phyloP scores from a whole-genome alignment of 2,329 filamentous ascomycete genomes.

The Aspergillus pseudoglaucus region DNA sequence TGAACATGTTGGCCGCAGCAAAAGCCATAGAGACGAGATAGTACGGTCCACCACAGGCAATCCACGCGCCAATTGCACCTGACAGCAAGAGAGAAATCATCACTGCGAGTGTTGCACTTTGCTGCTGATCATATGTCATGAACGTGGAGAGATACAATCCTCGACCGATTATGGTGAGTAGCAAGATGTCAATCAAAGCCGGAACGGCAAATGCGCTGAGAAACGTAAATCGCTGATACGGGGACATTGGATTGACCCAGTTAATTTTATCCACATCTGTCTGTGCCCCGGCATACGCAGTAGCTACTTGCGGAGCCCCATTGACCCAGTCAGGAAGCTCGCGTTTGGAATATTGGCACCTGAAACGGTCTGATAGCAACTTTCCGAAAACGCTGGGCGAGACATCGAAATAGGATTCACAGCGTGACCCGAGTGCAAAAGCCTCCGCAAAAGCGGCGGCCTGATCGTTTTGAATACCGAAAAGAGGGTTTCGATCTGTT shows the following conservation, averaged over 20 bases:
- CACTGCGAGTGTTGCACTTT: conserved; percentile 52
- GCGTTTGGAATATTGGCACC: conserved; percentile 40
- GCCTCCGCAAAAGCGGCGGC: conserved; percentile 59
- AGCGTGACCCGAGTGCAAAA: conserved; percentile 57
- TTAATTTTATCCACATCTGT: conserved; percentile 48
- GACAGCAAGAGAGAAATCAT: conserved; percentile 55
- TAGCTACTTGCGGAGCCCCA: conserved; percentile 44
- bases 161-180: conserved; percentile 54
- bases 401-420: conserved; percentile 57
- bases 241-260: conserved; percentile 38
- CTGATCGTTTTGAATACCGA: conserved; percentile 56
- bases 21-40: conserved; percentile 55
- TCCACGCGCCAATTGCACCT: conserved; percentile 58
- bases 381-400: conserved; percentile 44
- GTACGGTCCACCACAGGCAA: conserved; percentile 57
- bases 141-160: conserved; percentile 56
- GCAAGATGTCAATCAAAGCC: conserved; percentile 54
- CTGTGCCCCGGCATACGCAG: conserved; percentile 47
- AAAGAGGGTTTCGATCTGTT: conserved; percentile 56
- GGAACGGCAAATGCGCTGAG: conserved; percentile 58
- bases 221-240: conserved; percentile 49
- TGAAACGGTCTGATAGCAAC: conserved; percentile 35
- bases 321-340: conserved; percentile 47
- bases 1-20: conserved; percentile 50
- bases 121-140: conserved; percentile 46